A percentile compares a stretch with the other conserved stretches of the same genome.
These are phyloP conservation scores for Epichloe uncinata DNA, from an alignment of 2,329 filamentous ascomycete species.

Conservation along the genomic window DNA sequence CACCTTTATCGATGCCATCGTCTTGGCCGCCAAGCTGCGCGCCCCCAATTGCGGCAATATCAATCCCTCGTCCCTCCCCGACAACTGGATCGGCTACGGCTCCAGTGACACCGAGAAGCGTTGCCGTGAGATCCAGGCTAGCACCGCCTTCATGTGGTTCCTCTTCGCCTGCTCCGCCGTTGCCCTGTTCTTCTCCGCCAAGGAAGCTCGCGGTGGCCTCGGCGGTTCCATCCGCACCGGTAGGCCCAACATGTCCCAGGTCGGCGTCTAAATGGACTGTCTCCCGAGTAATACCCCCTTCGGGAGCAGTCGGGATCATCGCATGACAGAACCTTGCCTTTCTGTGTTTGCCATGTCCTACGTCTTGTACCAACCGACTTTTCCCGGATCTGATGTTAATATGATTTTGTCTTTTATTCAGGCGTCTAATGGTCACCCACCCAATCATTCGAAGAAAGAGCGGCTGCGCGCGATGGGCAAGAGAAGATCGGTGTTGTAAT, in stretches of 20 bases:
- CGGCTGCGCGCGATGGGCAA: not conserved
- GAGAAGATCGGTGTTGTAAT: not conserved
- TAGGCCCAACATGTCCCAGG: constrained; percentile 43
- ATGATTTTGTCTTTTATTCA: constrained; percentile 1
- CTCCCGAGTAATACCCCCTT: not conserved
- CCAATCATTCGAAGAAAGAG: not conserved
- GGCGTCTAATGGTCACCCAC: constrained; percentile 1
- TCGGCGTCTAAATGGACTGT: constrained; percentile 27
- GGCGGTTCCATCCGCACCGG: constrained; percentile 29
- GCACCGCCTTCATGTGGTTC: constrained; percentile 68
- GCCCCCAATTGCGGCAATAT: constrained; percentile 54
- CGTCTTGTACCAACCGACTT: not conserved
- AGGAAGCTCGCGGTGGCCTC: constrained; percentile 33
- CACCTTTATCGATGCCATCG: constrained; percentile 57
- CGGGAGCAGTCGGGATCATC: not conserved
- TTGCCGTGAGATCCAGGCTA: constrained; percentile 64
- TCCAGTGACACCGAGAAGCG: constrained; percentile 46
- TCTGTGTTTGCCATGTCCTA: not conserved
- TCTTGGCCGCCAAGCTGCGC: constrained; percentile 55
- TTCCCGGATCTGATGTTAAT: constrained; percentile 2
- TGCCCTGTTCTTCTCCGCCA: constrained; percentile 41
- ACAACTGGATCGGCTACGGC: constrained; percentile 49
- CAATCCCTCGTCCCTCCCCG: constrained; percentile 15
- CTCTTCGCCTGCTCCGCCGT: constrained; percentile 50
- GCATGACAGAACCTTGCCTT: not conserved